Conservation (phyloP, 805 yeast genomes). For the Starmerella potacharoeniae region DNA sequence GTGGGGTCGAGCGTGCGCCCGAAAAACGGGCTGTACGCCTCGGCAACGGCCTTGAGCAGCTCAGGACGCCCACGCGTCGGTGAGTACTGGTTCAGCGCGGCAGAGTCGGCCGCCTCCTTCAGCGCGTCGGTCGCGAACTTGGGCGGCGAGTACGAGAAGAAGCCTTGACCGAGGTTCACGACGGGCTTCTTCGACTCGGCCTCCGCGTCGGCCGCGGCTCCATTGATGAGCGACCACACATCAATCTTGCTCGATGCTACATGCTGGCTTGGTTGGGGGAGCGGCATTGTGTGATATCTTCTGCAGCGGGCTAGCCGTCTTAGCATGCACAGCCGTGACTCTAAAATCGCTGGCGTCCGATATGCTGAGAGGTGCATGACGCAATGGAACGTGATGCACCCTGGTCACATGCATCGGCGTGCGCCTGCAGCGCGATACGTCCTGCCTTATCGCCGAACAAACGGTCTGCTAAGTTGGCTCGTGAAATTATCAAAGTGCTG, state of each 20-base stretch:
- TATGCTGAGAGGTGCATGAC: background rate
- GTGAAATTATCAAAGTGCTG: too few species aligned
- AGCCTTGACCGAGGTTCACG: slow-evolving; percentile 91
- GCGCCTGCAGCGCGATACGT: background rate
- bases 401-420: background rate
- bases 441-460: background rate
- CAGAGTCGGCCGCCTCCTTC: slow-evolving; percentile 54
- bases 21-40: slow-evolving; percentile 58
- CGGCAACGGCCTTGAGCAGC: slow-evolving; percentile 56
- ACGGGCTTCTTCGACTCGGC: slow-evolving; percentile 59
- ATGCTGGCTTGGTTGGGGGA: slow-evolving; percentile 19
- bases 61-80: slow-evolving; percentile 80
- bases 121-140: slow-evolving; percentile 82
- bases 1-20: slow-evolving; percentile 44
- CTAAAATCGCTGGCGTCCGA: background rate
- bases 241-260: slow-evolving; percentile 37
- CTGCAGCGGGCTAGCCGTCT: background rate
- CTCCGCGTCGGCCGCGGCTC: slow-evolving; percentile 80
- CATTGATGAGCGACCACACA: slow-evolving; percentile 91
- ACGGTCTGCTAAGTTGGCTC: too few species aligned
- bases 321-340: slow-evolving; percentile 3
- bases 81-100: slow-evolving; percentile 83
- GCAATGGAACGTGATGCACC: background rate
- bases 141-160: slow-evolving; percentile 93
- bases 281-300: slow-evolving; percentile 1